Base-by-base conservation (phyloP, 176 grass and related monocot species). In the Otatea glauca region DNA sequence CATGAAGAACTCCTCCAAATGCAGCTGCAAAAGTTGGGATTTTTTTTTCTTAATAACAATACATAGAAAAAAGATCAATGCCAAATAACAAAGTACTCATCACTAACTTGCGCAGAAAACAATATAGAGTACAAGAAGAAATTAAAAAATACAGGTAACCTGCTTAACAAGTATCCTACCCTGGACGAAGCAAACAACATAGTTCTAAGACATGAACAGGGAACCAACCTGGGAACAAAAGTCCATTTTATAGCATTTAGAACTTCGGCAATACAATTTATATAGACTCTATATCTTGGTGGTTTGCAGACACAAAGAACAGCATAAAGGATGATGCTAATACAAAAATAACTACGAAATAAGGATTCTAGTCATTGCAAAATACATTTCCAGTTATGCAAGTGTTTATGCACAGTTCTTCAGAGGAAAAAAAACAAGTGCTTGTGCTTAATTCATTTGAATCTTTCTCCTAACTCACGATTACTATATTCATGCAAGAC, bases 1-100 rank as follows among this genome's bases (percentile, higher is more conserved):
- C 96, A 93, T 99, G 96, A 73, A 99, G 84, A 65, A 99, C 84
- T 1, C 72, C 96, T 84, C 96, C 96, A 89, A 96, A 95, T 82
- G 93, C 96, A 81, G 96, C 96, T 99, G 88, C 53, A 89, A 27
- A 81, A 77, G 47, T 79, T 64, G 27, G 56, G 10, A 63, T 54
- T 51, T 3, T 62, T n/a, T 29, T 75, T 90, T 60, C 45, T 54
- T 56, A 86, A 61, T 35, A 35, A 0, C 21, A 37, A 86, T 25
- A 68, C 5, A 83, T 50, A 39, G 17, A 73, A 38, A n/a, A 69
- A 74, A 72, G 2, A 39, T 48, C 6, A 2, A 55, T 43, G 37
- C 27, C 3, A 89, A 76, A 55, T 43, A 72, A 74, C 13, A 71
- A 65, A 48, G 9, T 77, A 70, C 1, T 2, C 35, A 18, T 56